Evolutionary conservation across 352 stramenopile genomes (phyloP), one percentile per base, ranked within the genome.

Genomic region (Pythium sukuiense): DNA sequence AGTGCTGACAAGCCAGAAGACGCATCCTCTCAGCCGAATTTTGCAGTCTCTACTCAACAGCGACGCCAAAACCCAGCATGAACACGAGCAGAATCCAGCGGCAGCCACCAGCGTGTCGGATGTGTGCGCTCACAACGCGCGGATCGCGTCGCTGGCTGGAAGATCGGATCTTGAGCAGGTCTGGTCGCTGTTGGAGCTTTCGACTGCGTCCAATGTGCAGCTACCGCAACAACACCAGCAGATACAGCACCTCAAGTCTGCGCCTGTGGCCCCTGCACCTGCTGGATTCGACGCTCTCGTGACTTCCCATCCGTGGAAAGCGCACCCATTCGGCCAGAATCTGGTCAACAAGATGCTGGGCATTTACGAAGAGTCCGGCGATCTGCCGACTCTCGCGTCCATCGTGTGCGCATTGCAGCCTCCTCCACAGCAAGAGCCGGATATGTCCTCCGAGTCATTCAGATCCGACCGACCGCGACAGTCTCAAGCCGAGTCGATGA

Each of bases 331-430:
- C 57, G 88, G 88, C 11, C 83, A 89, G 35, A 72, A 73, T 20
- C 75, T 96, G 2, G 85, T 96, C 1, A 75, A 88, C 50, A 90
- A 91, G 63, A 67, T 96, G 35, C 66, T 96, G 13, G 59, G 72
- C 30, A 89, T 96, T 73, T 95, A 92, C 63, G 88, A 96, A 61
- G 76, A 91, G 13, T 72, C 75, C 13, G 85, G 87, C 33, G 87
- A 96, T 59, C 65, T 96, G 1, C 82, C 88, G 35, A 77, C 86
- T 0, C 68, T 93, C 20, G 87, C 84, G 27, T 89, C 85, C 1
- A 94, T 96, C 48, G 85, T 92, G 41, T 96, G 85, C 49, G 74
- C 79, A 1, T 66, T 96, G 2, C 58, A 59, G 13, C 52, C 50
- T 1, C 29, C 43, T 7, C 16, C 35, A 41, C 9, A 13, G 52